Conservation (phyloP, 176 grass and related monocot genomes). For the Paspalum notatum region DNA sequence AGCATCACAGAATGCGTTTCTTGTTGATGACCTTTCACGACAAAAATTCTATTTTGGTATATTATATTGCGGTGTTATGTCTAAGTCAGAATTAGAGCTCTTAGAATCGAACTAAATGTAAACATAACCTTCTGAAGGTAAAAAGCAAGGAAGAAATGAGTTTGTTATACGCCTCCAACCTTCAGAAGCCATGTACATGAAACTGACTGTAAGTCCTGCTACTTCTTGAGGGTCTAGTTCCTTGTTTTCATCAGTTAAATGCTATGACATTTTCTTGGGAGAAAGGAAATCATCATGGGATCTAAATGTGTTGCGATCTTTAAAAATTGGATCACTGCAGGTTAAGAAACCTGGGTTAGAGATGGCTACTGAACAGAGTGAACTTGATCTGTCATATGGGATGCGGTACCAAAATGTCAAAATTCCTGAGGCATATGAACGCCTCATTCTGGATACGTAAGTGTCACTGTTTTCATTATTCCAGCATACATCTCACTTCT, state of each 20-base stretch:
- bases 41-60: constrained; percentile 18
- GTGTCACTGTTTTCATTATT: constrained; percentile 27
- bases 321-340: constrained; percentile 45
- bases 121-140: constrained; percentile 57
- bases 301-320: background rate
- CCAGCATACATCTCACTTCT: background rate
- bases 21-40: constrained; percentile 16
- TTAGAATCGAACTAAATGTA: constrained; percentile 35
- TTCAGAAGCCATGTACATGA: constrained; percentile 99
- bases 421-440: constrained; percentile 99
- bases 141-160: constrained; percentile 99
- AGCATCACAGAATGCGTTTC: background rate
- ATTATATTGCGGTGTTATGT: constrained; percentile 24
- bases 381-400: constrained; percentile 97
- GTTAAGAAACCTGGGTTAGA: constrained; percentile 99
- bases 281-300: background rate
- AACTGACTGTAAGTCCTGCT: constrained; percentile 84
- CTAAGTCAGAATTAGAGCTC: constrained; percentile 21
- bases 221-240: constrained; percentile 3
- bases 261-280: background rate
- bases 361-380: constrained; percentile 98
- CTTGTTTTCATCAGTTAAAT: constrained; percentile 1
- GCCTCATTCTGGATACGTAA: constrained; percentile 96
- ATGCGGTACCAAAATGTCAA: constrained; percentile 86
- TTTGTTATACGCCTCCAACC: constrained; percentile 98